Conservation (phyloP, 192 early-diverging fungal genomes). For the Backusella morwellensis region DNA sequence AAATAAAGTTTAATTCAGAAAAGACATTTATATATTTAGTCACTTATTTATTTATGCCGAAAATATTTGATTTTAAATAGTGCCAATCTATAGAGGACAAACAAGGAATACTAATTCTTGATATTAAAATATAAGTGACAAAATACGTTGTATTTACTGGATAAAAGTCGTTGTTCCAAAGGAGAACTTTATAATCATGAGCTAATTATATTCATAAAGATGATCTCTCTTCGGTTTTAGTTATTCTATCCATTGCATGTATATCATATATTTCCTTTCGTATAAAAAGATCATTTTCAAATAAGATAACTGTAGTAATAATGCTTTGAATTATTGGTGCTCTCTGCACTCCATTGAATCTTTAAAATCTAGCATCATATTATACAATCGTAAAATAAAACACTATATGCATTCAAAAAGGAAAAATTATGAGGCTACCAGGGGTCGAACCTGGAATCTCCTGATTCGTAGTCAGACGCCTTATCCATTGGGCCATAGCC, state of each 20-base stretch:
- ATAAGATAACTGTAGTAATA: too few species aligned
- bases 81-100: background rate
- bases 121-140: background rate
- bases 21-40: background rate
- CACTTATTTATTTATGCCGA: too few species aligned
- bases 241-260: too few species aligned
- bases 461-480: constrained; percentile 60
- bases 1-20: background rate
- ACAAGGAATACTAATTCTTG: background rate
- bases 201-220: background rate
- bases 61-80: background rate
- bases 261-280: too few species aligned
- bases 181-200: background rate
- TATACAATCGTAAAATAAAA: background rate
- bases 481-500: constrained; percentile 62
- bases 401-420: background rate
- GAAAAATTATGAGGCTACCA: constrained; percentile 40
- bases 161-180: background rate
- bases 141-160: background rate
- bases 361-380: too few species aligned
- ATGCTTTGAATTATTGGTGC: too few species aligned
- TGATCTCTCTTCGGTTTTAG: background rate
- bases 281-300: too few species aligned
- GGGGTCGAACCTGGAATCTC: constrained; percentile 61
- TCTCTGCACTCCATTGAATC: too few species aligned